Conservation (phyloP, 2,329 filamentous ascomycete genomes). For the Xylariales sp. region DNA sequence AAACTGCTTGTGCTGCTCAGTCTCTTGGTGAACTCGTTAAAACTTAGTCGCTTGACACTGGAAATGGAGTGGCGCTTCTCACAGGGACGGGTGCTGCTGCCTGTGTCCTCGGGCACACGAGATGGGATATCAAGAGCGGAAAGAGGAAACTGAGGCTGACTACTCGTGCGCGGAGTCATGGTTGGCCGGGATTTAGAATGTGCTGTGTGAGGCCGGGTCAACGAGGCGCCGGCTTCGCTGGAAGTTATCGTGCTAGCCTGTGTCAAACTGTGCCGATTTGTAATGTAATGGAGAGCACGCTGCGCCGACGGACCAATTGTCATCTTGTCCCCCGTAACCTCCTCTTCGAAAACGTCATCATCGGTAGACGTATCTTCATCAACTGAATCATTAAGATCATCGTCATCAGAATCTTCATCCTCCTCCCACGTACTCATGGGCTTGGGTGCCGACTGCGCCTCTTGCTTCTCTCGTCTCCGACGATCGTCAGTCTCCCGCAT, state of each 20-base stretch:
- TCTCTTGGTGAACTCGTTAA: conserved; percentile 57
- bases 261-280: conserved; percentile 34
- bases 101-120: conserved; percentile 29
- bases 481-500: conserved; percentile 58
- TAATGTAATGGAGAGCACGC: conserved; percentile 46
- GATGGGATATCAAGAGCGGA: conserved; percentile 16
- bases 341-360: conserved; percentile 28
- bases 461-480: conserved; percentile 34
- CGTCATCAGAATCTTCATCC: conserved; percentile 38
- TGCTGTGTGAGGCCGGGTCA: conserved; percentile 48
- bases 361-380: conserved; percentile 36
- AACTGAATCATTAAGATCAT: conserved; percentile 32
- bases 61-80: conserved; percentile 50
- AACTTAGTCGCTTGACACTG: conserved; percentile 54
- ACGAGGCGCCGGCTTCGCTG: conserved; percentile 25
- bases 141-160: conserved; percentile 40
- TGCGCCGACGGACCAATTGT: conserved; percentile 43
- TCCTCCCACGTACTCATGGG: conserved; percentile 48
- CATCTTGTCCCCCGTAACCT: conserved; percentile 17
- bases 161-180: conserved; percentile 39
- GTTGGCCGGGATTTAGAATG: conserved; percentile 44
- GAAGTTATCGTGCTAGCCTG: conserved; percentile 30
- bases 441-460: conserved; percentile 23
- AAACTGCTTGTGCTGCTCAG: conserved; percentile 58
- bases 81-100: conserved; percentile 21